A percentile compares a stretch with the other conserved stretches of the same genome.
Conservation (phyloP, 169 alveolate species). For the Neospora caninum region DNA sequence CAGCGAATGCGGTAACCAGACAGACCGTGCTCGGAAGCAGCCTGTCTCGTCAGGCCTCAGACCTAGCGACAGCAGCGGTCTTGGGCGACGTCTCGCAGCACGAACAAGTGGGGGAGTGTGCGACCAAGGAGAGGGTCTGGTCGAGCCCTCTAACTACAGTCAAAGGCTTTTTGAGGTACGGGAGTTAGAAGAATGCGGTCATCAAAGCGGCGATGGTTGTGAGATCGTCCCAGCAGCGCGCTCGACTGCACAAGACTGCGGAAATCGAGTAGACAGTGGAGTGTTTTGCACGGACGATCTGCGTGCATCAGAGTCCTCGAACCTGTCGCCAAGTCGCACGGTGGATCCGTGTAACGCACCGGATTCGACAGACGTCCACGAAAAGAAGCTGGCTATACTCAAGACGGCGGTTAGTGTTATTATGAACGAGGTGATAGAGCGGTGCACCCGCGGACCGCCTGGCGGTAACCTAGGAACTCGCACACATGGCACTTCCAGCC, state of each 20-base stretch:
- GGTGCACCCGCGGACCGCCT: too few relatives aligned
- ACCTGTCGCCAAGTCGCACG: background rate
- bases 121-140: background rate
- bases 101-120: background rate
- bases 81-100: background rate
- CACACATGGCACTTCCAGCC: too few relatives aligned
- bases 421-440: background rate
- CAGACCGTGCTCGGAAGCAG: background rate
- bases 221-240: background rate
- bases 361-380: background rate
- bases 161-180: background rate
- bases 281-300: too few relatives aligned
- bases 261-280: background rate
- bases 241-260: background rate
- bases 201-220: background rate
- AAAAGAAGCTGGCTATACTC: background rate
- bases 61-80: background rate
- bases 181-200: background rate
- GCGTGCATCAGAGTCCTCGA: too few relatives aligned
- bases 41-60: background rate
- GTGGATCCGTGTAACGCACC: background rate
- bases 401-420: background rate
- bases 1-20: background rate
- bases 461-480: too few relatives aligned
- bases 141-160: background rate